Evolutionary conservation across 2,329 filamentous ascomycete genomes (phyloP).

Genomic region (Coniella lustricola): DNA sequence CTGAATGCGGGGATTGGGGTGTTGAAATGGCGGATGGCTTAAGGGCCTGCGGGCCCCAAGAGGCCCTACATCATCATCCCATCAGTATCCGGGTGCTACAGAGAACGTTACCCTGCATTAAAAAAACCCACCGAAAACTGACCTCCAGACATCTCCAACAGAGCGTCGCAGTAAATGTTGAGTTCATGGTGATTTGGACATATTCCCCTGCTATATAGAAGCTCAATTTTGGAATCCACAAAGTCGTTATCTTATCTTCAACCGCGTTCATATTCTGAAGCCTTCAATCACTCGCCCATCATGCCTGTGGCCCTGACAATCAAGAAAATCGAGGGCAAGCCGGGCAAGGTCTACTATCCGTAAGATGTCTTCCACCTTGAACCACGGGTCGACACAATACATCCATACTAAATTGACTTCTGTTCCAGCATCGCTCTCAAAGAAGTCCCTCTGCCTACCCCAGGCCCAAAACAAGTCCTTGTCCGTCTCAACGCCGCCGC

Average conservation of each 20-base stretch:
- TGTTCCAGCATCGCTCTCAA: conserved; percentile 48
- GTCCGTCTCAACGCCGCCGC: conserved; percentile 71
- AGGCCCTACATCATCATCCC: too few species aligned
- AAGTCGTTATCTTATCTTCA: neutral
- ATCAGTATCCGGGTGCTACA: too few species aligned
- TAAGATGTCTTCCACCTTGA: conserved; percentile 27
- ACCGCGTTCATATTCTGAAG: neutral
- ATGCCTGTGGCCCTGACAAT: conserved; percentile 56
- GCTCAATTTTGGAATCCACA: neutral
- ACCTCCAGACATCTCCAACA: too few species aligned
- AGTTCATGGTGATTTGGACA: too few species aligned
- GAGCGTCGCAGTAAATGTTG: too few species aligned
- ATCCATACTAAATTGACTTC: neutral
- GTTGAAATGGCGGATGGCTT: too few species aligned
- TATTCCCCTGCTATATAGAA: neutral
- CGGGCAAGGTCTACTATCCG: conserved; percentile 83
- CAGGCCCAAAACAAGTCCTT: conserved; percentile 61
- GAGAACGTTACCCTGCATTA: too few species aligned
- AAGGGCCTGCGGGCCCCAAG: too few species aligned
- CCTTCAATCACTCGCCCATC: conserved; percentile 8
- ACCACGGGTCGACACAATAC: too few species aligned
- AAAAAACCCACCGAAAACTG: too few species aligned
- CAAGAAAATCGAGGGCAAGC: conserved; percentile 69
- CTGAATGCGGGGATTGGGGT: too few species aligned
- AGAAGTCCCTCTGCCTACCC: conserved; percentile 54